Base-by-base conservation (phyloP, 2,329 filamentous ascomycete genomes). In the Fusarium protoensiforme region DNA sequence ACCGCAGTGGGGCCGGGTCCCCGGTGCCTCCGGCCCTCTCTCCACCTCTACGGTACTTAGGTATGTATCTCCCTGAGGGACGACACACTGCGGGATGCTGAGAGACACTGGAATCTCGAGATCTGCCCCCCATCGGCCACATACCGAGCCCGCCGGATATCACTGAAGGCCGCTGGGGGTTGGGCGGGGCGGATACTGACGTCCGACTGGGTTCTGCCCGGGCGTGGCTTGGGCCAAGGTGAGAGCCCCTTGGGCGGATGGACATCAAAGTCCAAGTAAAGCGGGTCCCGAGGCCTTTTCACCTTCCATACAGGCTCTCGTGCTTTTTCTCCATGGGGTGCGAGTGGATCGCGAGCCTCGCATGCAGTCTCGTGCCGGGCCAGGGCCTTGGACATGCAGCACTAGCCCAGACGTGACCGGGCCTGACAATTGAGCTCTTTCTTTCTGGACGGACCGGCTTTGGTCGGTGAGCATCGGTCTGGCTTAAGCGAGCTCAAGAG, bases 71-170 rank as follows among this genome's bases (percentile, higher is more conserved):
- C 41, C 41, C 41, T 46, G 41, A 46, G 14, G 41, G 41, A 46
- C 41, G 41, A 46, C 41, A 24, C 41, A 27, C 41, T 46, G 22
- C 20, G 41, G 22, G 20, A 46, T 10, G 22, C 41, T 46, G 41
- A 14, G 41, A 46, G 41, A 18, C 22, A 22, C 41, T 46, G 41
- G 22, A 46, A 41, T n/a, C n/a, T n/a, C 53, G 64, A 68, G 61
- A 41, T 64, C 60, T 53, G 51, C 66, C 75, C 75, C 65, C 75
- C 75, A 76, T 77, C 75, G 75, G 75, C 70, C 75, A 77, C 56
- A 71, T 72, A 61, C 75, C 75, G 75, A 77, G 68, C 67, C 70
- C 74, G 64, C 70, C 68, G 68, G 68, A 62, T 59, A 43, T 58
- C 39, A 61, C 27, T 22, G 39, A 63, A 33, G 53, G 29, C 63